Evolutionary conservation across 306 rosid species (phyloP).

Genomic region (Trifolium subterraneum): DNA sequence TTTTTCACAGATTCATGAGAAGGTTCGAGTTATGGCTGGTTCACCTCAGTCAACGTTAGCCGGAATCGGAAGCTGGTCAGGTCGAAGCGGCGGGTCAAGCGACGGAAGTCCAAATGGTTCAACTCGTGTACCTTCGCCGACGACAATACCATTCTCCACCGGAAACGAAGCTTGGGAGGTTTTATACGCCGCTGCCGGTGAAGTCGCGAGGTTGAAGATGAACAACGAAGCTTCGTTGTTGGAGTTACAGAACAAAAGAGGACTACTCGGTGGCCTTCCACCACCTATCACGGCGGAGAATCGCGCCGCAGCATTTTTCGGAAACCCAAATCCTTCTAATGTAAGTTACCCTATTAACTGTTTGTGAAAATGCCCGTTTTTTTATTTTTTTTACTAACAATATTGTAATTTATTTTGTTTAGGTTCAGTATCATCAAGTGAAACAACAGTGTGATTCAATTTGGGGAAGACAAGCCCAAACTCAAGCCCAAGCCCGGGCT

Average conservation of each 20-base stretch:
- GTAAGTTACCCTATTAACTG: background rate
- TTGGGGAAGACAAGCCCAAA: conserved; percentile 56
- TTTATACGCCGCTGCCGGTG: conserved; percentile 77
- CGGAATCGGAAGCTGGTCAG: conserved; percentile 79
- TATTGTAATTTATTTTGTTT: background rate
- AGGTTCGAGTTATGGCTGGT: conserved; percentile 47
- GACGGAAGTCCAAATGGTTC: conserved; percentile 75
- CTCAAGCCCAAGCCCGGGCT: conserved; percentile 38
- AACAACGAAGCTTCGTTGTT: conserved; percentile 38
- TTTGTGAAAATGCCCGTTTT: background rate
- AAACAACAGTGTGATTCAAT: conserved; percentile 48
- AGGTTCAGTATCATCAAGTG: conserved; percentile 41
- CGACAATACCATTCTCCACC: conserved; percentile 65
- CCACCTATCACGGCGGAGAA: conserved; percentile 20
- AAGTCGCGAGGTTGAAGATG: conserved; percentile 81
- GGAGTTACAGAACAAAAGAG: conserved; percentile 40
- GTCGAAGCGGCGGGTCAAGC: conserved; percentile 55
- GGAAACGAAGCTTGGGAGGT: conserved; percentile 73
- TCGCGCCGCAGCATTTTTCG: conserved; percentile 31
- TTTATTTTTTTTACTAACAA: background rate
- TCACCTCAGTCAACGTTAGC: conserved; percentile 87
- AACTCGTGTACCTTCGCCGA: conserved; percentile 76
- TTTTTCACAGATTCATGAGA: conserved; percentile 30
- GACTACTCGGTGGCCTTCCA: conserved; percentile 42
- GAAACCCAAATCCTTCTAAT: conserved; percentile 41